Evolutionary conservation across 306 rosid genomes (phyloP), one percentile per base, ranked within the genome.

Genomic region (Quercus glauca): DNA sequence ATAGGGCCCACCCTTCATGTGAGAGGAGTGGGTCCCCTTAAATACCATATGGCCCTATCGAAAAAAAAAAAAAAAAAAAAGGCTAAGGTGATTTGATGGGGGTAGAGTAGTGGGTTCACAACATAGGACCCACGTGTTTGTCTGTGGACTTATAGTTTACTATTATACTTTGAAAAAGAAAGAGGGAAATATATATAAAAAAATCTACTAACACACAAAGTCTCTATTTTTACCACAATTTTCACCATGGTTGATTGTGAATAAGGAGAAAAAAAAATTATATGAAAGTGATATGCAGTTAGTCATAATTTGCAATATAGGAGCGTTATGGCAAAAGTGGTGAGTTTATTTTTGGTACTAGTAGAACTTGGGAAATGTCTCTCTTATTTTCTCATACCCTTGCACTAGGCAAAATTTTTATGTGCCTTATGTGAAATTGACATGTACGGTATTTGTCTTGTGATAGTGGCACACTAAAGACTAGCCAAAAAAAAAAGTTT

Each of bases 291-390:
- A 8, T 0, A 1, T 2, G 1, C 0, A 37, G 8, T 7, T 1
- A 2, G 1, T 37, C 11, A 37, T 8, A 37, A 37, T 37, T 0
- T 37, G 0, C 0, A 0, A 2, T 8, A 37, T 37, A 37, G 0
- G 0, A 37, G 45, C 0, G 0, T 37, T 7, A 2, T 2, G 11
- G 0, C 0, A 37, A 37, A 37, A 37, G 3, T 37, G 3, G 1
- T 7, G 0, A 41, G 11, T 41, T 41, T 41, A 41, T 41, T 41
- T 41, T 11, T 8, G 12, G 11, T 41, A 41, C 3, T 2, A 0
- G 2, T 7, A 8, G 11, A 41, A 41, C 12, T 41, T 0, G 0
- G 1, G 25, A 49, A 68, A 12, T 12, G 12, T 49, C 12, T 49
- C 4, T 49, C 8, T 49, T 49, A 11, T 49, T 49, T 49, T 49